A percentile compares a stretch with the other conserved stretches of the same genome.
Conservation (phyloP, 75 land plant genomes). For the Picea sitchensis region DNA sequence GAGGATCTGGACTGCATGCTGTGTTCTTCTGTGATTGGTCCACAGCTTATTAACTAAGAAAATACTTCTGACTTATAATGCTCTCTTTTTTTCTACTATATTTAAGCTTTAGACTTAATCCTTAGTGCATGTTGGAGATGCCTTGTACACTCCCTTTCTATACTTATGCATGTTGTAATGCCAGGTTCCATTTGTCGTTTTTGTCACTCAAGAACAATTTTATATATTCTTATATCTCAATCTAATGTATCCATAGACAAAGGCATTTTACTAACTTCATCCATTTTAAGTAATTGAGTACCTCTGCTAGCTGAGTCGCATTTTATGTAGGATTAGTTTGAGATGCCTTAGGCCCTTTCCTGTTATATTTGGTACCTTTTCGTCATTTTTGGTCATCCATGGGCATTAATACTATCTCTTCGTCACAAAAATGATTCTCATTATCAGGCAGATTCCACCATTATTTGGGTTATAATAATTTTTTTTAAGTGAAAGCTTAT, state of each 20-base stretch:
- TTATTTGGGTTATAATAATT: neutral
- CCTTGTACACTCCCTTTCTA: neutral
- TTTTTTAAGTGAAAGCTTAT: no score
- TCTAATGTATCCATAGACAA: neutral
- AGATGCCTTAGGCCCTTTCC: neutral
- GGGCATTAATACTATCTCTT: neutral
- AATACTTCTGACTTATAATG: neutral
- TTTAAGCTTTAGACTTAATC: neutral
- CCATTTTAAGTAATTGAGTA: neutral
- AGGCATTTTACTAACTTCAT: neutral
- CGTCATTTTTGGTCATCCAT: neutral
- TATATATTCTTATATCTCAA: neutral
- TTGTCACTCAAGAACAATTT: no score
- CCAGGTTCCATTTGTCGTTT: neutral
- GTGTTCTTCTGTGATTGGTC: neutral
- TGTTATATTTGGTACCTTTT: neutral
- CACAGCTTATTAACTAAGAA: neutral
- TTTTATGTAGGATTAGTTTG: neutral
- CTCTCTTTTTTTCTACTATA: neutral
- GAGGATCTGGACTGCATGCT: no score
- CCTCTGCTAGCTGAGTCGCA: neutral
- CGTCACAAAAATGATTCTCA: neutral
- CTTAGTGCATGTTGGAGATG: neutral
- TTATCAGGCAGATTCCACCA: neutral
- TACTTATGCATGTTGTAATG: neutral